Conservation (phyloP, 2,329 filamentous ascomycete species). For the Sordariomycetes sp. region DNA sequence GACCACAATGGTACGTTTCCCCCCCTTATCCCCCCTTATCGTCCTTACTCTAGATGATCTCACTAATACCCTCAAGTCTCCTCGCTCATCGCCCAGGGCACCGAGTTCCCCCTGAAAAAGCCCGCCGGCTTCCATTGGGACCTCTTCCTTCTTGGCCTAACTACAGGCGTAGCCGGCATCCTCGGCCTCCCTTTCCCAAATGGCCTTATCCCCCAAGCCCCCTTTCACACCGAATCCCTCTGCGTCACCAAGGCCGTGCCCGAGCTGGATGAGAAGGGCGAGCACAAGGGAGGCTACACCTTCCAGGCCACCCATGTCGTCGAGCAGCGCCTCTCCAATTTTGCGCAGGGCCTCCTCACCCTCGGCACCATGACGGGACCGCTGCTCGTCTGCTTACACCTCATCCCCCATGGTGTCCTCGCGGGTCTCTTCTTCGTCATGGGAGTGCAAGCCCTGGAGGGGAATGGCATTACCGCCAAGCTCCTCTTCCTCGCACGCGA, state of each 20-base stretch:
- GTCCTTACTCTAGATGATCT: neutral
- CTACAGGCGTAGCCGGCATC: slow-evolving; percentile 64
- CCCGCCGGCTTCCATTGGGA: slow-evolving; percentile 83
- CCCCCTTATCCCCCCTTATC: neutral
- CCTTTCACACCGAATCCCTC: slow-evolving; percentile 70
- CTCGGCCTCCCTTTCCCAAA: slow-evolving; percentile 74
- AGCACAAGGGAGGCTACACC: slow-evolving; percentile 44
- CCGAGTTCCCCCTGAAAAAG: slow-evolving; percentile 70
- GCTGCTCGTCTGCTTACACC: slow-evolving; percentile 60
- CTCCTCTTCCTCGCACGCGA: slow-evolving; percentile 61
- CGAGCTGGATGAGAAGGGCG: slow-evolving; percentile 39
- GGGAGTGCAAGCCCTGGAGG: slow-evolving; percentile 67
- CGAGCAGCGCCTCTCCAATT: slow-evolving; percentile 70
- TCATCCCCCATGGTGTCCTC: slow-evolving; percentile 70
- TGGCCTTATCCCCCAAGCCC: slow-evolving; percentile 73
- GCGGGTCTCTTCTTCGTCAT: slow-evolving; percentile 79
- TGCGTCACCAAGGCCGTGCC: slow-evolving; percentile 54
- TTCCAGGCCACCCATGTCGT: slow-evolving; percentile 52
- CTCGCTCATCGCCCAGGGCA: slow-evolving; percentile 72
- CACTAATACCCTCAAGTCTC: slow-evolving; percentile 46
- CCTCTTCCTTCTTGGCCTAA: slow-evolving; percentile 68
- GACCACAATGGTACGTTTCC: slow-evolving; percentile 64
- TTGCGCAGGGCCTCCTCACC: slow-evolving; percentile 67
- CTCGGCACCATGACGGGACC: slow-evolving; percentile 71
- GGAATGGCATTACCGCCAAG: slow-evolving; percentile 68